Evolutionary conservation across 805 yeast species (phyloP).

Genomic region (Gaillardinia entomophila): DNA sequence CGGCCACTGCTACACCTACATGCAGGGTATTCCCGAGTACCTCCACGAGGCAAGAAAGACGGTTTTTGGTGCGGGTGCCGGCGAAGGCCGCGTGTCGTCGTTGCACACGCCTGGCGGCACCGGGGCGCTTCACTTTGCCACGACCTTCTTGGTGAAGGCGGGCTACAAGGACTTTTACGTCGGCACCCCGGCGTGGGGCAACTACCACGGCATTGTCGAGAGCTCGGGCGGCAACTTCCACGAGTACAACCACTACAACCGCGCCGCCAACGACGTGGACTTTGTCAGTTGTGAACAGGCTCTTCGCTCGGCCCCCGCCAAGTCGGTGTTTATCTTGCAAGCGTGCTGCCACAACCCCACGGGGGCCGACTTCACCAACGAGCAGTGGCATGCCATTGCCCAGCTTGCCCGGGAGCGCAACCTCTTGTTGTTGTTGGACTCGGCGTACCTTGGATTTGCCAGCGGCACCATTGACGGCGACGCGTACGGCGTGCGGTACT

Average conservation of each 20-base stretch:
- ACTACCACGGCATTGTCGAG: slow-evolving; percentile 31
- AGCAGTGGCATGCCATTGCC: slow-evolving; percentile 31
- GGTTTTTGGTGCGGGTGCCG: slow-evolving; percentile 27
- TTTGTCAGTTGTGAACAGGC: slow-evolving; percentile 19
- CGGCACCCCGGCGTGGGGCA: slow-evolving; percentile 37
- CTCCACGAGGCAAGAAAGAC: slow-evolving; percentile 25
- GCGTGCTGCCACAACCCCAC: slow-evolving; percentile 44
- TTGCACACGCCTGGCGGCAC: slow-evolving; percentile 39
- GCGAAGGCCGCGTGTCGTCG: slow-evolving; percentile 23
- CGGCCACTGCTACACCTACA: slow-evolving; percentile 40
- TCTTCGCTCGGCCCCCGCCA: slow-evolving; percentile 22
- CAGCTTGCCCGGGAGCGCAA: slow-evolving; percentile 16
- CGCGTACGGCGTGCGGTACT: slow-evolving; percentile 34
- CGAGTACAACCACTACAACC: slow-evolving; percentile 27
- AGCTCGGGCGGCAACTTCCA: slow-evolving; percentile 21
- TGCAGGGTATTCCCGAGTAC: slow-evolving; percentile 37
- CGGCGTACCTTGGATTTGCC: slow-evolving; percentile 39
- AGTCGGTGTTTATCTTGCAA: slow-evolving; percentile 32
- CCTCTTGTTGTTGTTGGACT: slow-evolving; percentile 30
- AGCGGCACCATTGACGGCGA: slow-evolving; percentile 23
- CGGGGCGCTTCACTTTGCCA: slow-evolving; percentile 36
- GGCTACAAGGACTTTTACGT: slow-evolving; percentile 24
- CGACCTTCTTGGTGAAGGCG: slow-evolving; percentile 17
- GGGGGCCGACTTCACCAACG: slow-evolving; percentile 32
- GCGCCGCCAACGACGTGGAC: slow-evolving; percentile 21